phyloP scores from a whole-genome alignment of 805 yeast genomes.

The Ogataea trehalophila region DNA sequence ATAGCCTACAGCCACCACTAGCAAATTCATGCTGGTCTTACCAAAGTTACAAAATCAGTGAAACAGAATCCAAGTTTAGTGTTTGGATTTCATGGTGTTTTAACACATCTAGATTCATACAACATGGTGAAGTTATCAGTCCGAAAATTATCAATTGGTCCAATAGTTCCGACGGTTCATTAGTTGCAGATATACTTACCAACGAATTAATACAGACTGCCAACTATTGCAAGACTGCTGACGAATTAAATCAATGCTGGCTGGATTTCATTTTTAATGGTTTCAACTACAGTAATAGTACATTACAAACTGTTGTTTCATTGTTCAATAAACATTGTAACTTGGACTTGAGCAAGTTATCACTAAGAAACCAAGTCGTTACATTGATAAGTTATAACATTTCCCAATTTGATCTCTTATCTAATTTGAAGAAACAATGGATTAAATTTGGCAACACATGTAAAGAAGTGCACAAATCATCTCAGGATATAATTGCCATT shows the following conservation, averaged over 20 bases:
- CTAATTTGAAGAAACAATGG: conserved; percentile 52
- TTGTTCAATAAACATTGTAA: conserved; percentile 12
- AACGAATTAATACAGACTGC: conserved; percentile 10
- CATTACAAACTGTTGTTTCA: conserved; percentile 42
- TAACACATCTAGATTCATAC: conserved; percentile 18
- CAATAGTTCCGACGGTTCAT: conserved; percentile 3
- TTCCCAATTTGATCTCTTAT: conserved; percentile 31
- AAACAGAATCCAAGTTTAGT: conserved; percentile 4
- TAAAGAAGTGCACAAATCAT: conserved; percentile 58
- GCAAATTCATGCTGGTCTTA: conserved; percentile 22
- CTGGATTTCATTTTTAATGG: conserved; percentile 43
- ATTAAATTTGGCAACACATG: conserved; percentile 65
- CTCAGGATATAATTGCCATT: conserved; percentile 56
- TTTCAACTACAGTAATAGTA: conserved; percentile 42
- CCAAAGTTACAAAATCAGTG: conserved; percentile 16
- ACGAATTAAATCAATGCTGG: conserved; percentile 34
- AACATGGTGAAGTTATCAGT: conserved; percentile 11
- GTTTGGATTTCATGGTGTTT: conserved; percentile 24
- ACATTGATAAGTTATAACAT: conserved; percentile 20
- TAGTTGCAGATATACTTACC: conserved; percentile 4
- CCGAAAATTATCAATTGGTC: conserved; percentile 13
- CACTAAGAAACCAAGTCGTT: conserved; percentile 32
- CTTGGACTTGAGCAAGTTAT: conserved; percentile 6
- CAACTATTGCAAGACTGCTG: conserved; percentile 2
- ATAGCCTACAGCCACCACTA: conserved; percentile 13